A percentile compares a stretch with the other conserved stretches of the same genome.
Conservation (phyloP, 768 basidiomycete genomes). For the Sutorius australiensis region DNA sequence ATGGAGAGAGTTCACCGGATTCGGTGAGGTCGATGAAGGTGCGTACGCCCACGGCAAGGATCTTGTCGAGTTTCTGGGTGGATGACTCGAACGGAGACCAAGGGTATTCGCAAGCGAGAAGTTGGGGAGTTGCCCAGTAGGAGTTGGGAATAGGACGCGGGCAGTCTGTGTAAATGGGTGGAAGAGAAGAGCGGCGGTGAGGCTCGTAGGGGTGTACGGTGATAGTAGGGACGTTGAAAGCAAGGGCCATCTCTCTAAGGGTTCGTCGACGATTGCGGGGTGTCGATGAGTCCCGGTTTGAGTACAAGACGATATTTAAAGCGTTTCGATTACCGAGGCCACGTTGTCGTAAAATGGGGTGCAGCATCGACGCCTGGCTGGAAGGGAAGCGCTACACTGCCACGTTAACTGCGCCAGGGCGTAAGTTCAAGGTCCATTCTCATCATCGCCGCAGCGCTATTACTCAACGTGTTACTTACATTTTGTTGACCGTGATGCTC, state of each 20-base stretch:
- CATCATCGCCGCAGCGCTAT: constrained; percentile 18
- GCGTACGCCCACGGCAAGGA: constrained; percentile 68
- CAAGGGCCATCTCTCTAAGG: constrained; percentile 4
- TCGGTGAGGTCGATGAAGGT: constrained; percentile 88
- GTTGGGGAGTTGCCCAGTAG: constrained; percentile 72
- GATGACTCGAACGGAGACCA: constrained; percentile 56
- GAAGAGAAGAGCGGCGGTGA: constrained; percentile 18
- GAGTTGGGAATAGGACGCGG: constrained; percentile 75
- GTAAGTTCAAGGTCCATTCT: constrained; percentile 7
- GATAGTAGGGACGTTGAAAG: constrained; percentile 8
- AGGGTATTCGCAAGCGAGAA: constrained; percentile 81
- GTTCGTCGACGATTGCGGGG: constrained; percentile 6
- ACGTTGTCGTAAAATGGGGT: neutral
- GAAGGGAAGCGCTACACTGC: constrained; percentile 5
- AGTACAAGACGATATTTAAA: constrained; percentile 14
- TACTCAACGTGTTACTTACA: constrained; percentile 7
- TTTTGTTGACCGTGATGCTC: neutral
- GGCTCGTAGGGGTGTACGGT: constrained; percentile 7
- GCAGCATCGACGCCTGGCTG: constrained; percentile 9
- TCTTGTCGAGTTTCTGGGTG: constrained; percentile 68
- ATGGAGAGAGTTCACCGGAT: constrained; percentile 67
- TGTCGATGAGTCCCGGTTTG: neutral
- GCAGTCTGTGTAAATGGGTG: constrained; percentile 13
- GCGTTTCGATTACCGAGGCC: constrained; percentile 1
- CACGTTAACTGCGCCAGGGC: constrained; percentile 4